A percentile compares a stretch with the other conserved stretches of the same genome.
Conservation (phyloP, 2,329 filamentous ascomycete genomes). For the Cadophora gregata region DNA sequence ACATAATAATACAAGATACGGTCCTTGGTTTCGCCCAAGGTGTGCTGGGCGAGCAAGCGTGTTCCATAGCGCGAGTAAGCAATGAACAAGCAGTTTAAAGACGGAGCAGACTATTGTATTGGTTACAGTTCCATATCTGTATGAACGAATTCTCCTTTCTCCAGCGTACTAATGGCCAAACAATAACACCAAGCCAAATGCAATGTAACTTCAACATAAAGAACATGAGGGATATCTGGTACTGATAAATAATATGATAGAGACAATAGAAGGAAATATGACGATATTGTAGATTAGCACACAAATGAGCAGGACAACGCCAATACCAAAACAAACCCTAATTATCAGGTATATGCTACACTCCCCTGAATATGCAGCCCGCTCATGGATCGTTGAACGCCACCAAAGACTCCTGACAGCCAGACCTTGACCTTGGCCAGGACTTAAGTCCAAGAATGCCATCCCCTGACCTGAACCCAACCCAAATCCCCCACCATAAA, state of each 20-base stretch:
- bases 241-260: constrained; percentile 16
- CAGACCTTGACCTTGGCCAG: constrained; percentile 12
- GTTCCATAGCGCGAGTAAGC: background rate
- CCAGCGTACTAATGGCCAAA: background rate
- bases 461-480: background rate
- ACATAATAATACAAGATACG: background rate
- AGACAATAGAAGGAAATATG: background rate
- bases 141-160: background rate
- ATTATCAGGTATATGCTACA: constrained; percentile 23
- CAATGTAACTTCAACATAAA: constrained; percentile 6
- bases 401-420: constrained; percentile 21
- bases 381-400: constrained; percentile 24
- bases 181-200: constrained; percentile 12
- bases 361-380: constrained; percentile 28
- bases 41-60: background rate
- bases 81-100: background rate
- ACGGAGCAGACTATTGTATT: constrained; percentile 12
- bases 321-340: constrained; percentile 2
- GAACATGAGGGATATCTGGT: constrained; percentile 23
- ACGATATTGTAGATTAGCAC: background rate
- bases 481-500: constrained; percentile 9
- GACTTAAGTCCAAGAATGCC: constrained; percentile 13
- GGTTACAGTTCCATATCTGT: constrained; percentile 8
- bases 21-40: background rate
- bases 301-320: background rate